Conservation (phyloP, 768 basidiomycete genomes). For the Mycena haematopus region DNA sequence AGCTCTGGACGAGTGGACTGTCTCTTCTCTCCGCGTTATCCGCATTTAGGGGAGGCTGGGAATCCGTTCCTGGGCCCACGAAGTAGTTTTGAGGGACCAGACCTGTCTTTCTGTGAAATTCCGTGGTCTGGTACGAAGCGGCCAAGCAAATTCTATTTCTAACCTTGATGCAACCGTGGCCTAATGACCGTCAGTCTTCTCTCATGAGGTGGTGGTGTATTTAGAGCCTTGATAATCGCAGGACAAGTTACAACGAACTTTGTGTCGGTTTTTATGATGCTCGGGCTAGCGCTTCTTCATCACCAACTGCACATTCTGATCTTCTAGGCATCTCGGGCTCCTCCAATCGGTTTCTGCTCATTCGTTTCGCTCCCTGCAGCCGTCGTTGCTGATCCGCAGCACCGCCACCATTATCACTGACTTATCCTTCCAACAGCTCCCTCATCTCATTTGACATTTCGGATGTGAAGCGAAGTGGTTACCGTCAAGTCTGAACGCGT, state of each 20-base stretch:
- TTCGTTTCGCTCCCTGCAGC: no score
- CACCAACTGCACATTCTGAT: no score
- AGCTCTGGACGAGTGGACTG: slow-evolving; percentile 24
- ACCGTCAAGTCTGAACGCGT: not conserved
- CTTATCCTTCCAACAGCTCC: no score
- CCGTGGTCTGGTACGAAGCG: no score
- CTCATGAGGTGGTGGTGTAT: no score
- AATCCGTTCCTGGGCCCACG: slow-evolving; percentile 15
- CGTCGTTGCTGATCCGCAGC: not conserved
- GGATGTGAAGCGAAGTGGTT: not conserved
- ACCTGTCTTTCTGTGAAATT: not conserved
- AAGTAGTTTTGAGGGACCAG: not conserved
- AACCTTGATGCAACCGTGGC: not conserved
- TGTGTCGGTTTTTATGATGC: no score
- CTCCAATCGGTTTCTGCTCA: no score
- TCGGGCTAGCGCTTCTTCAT: no score
- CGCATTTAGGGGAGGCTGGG: slow-evolving; percentile 26
- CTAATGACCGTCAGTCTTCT: not conserved
- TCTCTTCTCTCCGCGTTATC: slow-evolving; percentile 27
- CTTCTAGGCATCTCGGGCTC: no score
- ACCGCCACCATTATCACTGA: not conserved
- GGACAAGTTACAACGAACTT: no score
- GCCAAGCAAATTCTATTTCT: not conserved
- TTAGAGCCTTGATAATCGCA: no score
- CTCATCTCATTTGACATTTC: not conserved